Evolutionary conservation across 352 stramenopile genomes (phyloP), one percentile per base, ranked within the genome.

Genomic region (Phytophthora citrophthora): DNA sequence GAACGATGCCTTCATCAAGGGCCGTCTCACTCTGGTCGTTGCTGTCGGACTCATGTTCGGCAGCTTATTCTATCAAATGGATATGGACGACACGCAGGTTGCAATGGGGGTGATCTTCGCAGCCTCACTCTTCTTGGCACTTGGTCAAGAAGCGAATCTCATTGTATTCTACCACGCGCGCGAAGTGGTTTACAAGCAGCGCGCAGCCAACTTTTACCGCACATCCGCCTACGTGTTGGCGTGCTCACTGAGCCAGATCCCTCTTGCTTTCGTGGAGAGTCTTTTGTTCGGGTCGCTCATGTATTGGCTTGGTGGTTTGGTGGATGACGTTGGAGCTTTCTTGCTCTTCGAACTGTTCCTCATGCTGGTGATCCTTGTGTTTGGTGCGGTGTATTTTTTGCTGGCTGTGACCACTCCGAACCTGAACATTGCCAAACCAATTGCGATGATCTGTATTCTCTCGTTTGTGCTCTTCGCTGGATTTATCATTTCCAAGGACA

Each of bases 261-360:
- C 79, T 24, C 70, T 84, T 51, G 55, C 66, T 63, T 13, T 81
- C 1, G 68, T 90, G 31, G 86, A 95, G 69, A 79, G 76, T 3
- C 43, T 93, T 6, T 64, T 90, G 15, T 94, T 96, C 66, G 88
- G 84, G 11, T 88, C 72, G 12, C 64, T 96, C 20, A 61, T 93
- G 23, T 96, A 95, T 61, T 96, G 81, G 71, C 79, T 95, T 54
- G 84, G 90, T 53, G 87, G 85, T 5, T 80, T 82, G 27, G 64
- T 71, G 12, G 40, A 62, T 6, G 59, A 82, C 7, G 55, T 49
- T 31, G 36, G 40, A 31, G 29, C 64, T 4, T 89, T 83, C 45
- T 12, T 87, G 3, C 54, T 72, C 11, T 90, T 75, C 57, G 51
- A 81, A 24, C 15, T 63, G 16, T 63, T 82, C n/a, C 46, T 86